Base-by-base conservation (phyloP, 2,329 filamentous ascomycete genomes). In the Cytospora paraplurivora region DNA sequence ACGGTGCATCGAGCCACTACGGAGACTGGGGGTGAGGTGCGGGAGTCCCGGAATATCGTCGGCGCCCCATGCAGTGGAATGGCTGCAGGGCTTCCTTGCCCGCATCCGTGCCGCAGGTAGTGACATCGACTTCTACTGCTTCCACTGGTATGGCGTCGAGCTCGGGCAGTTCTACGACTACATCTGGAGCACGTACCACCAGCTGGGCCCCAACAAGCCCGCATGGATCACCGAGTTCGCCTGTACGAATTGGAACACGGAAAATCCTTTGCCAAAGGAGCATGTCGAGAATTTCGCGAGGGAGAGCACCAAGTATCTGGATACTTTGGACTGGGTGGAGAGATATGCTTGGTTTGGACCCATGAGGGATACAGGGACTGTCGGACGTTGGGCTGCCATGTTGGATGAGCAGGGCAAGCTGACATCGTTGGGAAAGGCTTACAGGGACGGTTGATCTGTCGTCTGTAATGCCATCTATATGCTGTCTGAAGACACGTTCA, bases 141-240 rank as follows among this genome's bases (percentile, higher is more conserved):
- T 70, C n/a, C 69, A 70, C 55, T 70, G 69, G 69, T 70, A 70
- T 19, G 69, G 69, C 11, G 65, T 60, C 32, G 63, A 61, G 37
- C 55, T 70, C 33, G 69, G 69, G 6, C 56, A 58, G 51, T 70
- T 70, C 44, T 70, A 70, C 27, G 69, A 70, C 21, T 70, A 70
- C 32, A 63, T 70, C 49, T 70, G 69, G 69, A 64, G 61, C 7
- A 62, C 64, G 13, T 53, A 70, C 33, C 66, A 70, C 52, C 68
- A 69, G 63, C 65, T 70, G 3, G 69, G 69, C 2, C 62, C 69
- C 3, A 62, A 67, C 8, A 66, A 61, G 59, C 67, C 67, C 1
- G 68, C 62, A 0, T 71, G 69, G 69, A 66, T 71, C 19, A 71
- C 69, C 13, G 69, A 71, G 66, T 71, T 63, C 32, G 68, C 69